Base-by-base conservation (phyloP, 2,329 filamentous ascomycete genomes). In the Cytospora leucostoma region DNA sequence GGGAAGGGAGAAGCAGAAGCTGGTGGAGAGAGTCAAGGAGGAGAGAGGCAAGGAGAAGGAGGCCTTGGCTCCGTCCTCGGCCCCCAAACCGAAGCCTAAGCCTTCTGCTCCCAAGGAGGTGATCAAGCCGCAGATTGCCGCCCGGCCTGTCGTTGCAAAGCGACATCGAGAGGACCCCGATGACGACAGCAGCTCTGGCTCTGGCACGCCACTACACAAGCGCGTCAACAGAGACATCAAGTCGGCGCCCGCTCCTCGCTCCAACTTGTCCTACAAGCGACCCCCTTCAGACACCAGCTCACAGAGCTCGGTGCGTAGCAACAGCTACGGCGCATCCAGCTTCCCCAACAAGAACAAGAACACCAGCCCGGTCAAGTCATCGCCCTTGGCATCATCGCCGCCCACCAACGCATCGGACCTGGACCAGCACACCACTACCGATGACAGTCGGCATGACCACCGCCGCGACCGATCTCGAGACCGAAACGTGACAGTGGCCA, bases 371-470 rank as follows among this genome's bases (percentile, higher is more conserved):
- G 78, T 79, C 57, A 88, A 88, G 71, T 88, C 86, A 2, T 88
- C 86, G 11, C 86, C 86, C 4, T 76, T 88, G 19, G 85, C 85
- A n/a, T 85, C 85, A 1, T 88, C 86, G 7, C 85, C 86, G 13
- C 86, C 86, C 0, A 88, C 86, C 8, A 88, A 88, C 66, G 86
- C 85, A 1, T 88, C 85, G 1, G 86, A 88, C 63, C 74, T 88
- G 44, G 85, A 87, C 35, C 77, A 80, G 12, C 72, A 76, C 52
- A 74, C 72, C 21, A 70, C 67, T 68, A 58, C 57, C 32, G 57
- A 66, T 49, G 64, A 64, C 49, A 56, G 33, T 37, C 64, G 64
- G 8, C 60, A 67, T 34, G 66, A 66, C 37, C 65, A 65, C 7
- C 68, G 68, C 44, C 63, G 65, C 47, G 65, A 66, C 34, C 55